Percentiles rank a stretch among this genome's conserved stretches.
Evolutionary conservation across 768 basidiomycete genomes (phyloP).

Genomic region (Termitomyces sp.): DNA sequence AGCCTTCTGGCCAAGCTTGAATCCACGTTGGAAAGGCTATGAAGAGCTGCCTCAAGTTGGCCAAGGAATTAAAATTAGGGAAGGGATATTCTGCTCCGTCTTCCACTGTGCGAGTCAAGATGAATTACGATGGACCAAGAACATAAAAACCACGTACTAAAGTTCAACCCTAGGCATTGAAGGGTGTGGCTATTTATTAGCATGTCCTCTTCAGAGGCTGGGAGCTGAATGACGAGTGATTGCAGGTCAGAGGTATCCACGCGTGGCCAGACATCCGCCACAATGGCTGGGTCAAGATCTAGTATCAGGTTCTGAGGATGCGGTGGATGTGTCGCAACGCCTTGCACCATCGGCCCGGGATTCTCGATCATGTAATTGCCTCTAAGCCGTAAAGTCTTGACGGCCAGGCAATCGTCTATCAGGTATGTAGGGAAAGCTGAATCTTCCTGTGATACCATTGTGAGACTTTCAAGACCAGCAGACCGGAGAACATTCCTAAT

Average conservation of each 20-base stretch:
- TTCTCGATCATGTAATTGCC: not conserved
- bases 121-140: not conserved
- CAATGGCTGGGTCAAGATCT: not conserved
- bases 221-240: not conserved
- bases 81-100: not conserved
- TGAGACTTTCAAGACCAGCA: not conserved
- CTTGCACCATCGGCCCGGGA: not conserved
- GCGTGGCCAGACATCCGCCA: not conserved
- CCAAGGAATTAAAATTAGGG: not conserved
- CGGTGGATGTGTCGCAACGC: not conserved
- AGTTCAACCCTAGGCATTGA: not conserved
- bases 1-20: not conserved
- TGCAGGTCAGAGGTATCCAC: constrained; percentile 2
- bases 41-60: not conserved
- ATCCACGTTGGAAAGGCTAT: constrained; percentile 3
- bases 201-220: not conserved
- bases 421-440: not conserved
- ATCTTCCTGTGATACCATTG: not conserved
- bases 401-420: not conserved
- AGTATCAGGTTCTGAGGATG: not conserved
- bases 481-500: not conserved
- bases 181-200: not conserved
- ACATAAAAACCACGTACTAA: not conserved
- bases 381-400: not conserved
- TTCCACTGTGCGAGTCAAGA: constrained; percentile 1